Evolutionary conservation across 2,329 filamentous ascomycete genomes (phyloP).

Genomic region (Blumeriella jaapii): DNA sequence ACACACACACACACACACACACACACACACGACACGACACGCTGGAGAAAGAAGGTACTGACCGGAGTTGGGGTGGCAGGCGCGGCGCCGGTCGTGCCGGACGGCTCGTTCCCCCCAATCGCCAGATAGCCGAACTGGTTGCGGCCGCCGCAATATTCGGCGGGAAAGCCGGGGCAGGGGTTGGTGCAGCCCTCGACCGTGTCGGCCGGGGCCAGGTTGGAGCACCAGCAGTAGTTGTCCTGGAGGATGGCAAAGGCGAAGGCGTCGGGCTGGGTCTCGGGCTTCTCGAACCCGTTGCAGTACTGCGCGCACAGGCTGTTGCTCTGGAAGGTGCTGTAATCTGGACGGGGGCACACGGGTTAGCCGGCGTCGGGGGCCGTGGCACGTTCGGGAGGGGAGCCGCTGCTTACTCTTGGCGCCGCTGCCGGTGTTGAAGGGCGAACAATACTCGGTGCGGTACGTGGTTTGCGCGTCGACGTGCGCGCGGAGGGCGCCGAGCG

Average conservation of each 20-base stretch:
- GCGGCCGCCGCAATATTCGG: slow-evolving; percentile 53
- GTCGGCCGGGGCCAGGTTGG: slow-evolving; percentile 49
- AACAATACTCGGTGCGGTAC: slow-evolving; percentile 30
- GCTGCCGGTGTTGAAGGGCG: slow-evolving; percentile 36
- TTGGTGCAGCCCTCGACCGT: slow-evolving; percentile 39
- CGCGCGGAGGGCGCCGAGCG: slow-evolving; percentile 8
- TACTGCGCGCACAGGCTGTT: slow-evolving; percentile 55
- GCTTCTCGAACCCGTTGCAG: slow-evolving; percentile 41
- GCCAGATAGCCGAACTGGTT: slow-evolving; percentile 55
- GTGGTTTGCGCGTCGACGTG: slow-evolving; percentile 11
- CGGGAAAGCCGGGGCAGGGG: slow-evolving; percentile 56
- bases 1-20: not conserved
- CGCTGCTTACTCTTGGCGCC: slow-evolving; percentile 33
- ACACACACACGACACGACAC: not conserved
- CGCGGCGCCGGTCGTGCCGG: slow-evolving; percentile 38
- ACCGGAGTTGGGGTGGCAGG: slow-evolving; percentile 16
- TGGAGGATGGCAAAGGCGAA: slow-evolving; percentile 61
- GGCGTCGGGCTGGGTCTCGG: too few species aligned
- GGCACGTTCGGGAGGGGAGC: too few species aligned
- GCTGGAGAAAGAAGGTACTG: slow-evolving; percentile 12
- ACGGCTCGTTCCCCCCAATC: slow-evolving; percentile 39
- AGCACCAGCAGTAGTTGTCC: slow-evolving; percentile 60
- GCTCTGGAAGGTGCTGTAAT: slow-evolving; percentile 49
- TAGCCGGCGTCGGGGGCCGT: too few species aligned
- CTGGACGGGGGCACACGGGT: too few species aligned